Percentiles rank a stretch among this genome's conserved stretches.
Conservation (phyloP, 1,139 yeast species). For the Saccharomyces hybrid region DNA sequence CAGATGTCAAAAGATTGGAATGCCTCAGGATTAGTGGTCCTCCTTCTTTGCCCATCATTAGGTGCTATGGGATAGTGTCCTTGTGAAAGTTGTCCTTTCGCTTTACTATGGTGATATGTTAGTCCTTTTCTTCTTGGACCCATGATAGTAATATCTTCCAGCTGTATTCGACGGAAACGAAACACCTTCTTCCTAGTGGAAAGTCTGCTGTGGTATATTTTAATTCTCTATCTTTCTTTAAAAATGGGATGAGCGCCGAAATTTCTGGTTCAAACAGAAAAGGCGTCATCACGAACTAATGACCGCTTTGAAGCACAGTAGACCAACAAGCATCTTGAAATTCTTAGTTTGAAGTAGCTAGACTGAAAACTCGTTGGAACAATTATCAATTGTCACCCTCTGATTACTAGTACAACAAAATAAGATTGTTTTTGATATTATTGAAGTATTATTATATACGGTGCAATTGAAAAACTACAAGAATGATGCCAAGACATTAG, state of each 20-base stretch:
- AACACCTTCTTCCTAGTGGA: too few species aligned
- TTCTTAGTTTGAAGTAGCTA: neutral
- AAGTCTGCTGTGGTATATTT: neutral
- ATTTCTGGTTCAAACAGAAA: neutral
- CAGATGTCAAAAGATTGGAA: constrained; percentile 22
- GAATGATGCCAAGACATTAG: constrained; percentile 3
- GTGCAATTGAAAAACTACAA: constrained; percentile 15
- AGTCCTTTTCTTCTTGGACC: neutral
- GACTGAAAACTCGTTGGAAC: neutral
- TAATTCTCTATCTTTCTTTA: neutral
- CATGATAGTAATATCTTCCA: neutral
- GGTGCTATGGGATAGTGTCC: neutral
- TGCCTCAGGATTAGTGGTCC: neutral
- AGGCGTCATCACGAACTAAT: neutral
- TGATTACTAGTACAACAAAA: too few species aligned
- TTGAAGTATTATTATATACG: too few species aligned
- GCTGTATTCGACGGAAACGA: too few species aligned
- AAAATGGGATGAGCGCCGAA: neutral
- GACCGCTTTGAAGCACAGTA: too few species aligned
- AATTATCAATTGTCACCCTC: too few species aligned
- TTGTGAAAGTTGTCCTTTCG: neutral
- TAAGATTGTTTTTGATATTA: too few species aligned
- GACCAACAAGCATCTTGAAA: neutral
- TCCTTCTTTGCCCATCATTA: neutral
- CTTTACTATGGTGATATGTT: neutral